Percentiles rank a stretch among this genome's conserved stretches.
Evolutionary conservation across 2,329 filamentous ascomycete species (phyloP).

Genomic region (Paraphoma chrysanthemicola): DNA sequence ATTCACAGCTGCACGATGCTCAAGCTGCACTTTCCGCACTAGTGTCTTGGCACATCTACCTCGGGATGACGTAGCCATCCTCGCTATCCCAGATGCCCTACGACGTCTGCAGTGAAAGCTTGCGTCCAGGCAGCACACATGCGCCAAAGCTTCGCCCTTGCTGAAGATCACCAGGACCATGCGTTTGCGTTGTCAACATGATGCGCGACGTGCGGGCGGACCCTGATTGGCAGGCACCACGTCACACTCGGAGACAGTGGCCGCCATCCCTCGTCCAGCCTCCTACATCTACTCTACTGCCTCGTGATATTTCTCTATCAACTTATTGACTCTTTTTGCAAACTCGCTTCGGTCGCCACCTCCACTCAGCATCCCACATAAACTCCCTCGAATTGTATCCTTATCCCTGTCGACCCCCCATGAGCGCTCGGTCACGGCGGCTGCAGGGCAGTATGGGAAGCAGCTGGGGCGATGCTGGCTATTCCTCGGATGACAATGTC

Average conservation of each 20-base stretch:
- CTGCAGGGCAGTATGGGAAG: constrained; percentile 38
- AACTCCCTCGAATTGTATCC: neutral
- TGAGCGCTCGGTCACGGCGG: constrained; percentile 24
- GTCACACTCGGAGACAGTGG: constrained; percentile 34
- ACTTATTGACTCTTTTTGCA: neutral
- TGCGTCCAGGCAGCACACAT: neutral
- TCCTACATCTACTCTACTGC: constrained; percentile 15
- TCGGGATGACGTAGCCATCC: constrained; percentile 4
- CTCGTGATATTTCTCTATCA: constrained; percentile 1
- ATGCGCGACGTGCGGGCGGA: constrained; percentile 4
- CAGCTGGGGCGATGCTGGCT: constrained; percentile 44
- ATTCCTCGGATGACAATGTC: constrained; percentile 31
- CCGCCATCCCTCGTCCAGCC: constrained; percentile 26
- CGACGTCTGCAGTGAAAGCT: neutral
- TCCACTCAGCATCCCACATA: neutral
- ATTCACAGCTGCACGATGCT: constrained; percentile 15
- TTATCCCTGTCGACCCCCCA: constrained; percentile 4
- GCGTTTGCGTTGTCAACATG: neutral
- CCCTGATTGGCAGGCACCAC: constrained; percentile 37
- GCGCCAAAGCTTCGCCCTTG: neutral
- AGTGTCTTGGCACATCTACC: constrained; percentile 29
- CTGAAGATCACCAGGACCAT: constrained; percentile 2
- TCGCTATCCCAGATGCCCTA: neutral
- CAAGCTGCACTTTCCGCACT: constrained; percentile 27
- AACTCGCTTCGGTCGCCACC: neutral